phyloP scores from a whole-genome alignment of 108 stramenopile genomes.

The Nannochloropsis salina region DNA sequence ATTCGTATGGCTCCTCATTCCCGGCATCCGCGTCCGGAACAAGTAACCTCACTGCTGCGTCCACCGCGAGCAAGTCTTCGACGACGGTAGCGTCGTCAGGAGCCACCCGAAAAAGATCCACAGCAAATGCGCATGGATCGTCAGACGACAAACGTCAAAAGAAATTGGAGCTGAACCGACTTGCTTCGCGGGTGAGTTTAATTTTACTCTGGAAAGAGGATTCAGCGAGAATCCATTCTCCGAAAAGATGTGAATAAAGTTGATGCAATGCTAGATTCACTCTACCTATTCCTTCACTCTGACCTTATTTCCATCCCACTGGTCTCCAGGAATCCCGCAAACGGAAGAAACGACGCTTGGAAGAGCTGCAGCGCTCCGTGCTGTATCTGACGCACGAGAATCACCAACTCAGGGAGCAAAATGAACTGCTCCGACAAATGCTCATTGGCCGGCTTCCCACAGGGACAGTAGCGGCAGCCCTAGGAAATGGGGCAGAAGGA shows the following conservation, averaged over 20 bases:
- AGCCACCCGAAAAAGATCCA: background rate
- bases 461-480: background rate
- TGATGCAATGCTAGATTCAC: background rate
- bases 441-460: constrained; percentile 14
- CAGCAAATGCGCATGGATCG: background rate
- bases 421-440: constrained; percentile 42
- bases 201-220: background rate
- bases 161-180: background rate
- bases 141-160: constrained; percentile 20
- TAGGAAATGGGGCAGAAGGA: background rate
- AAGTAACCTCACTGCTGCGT: background rate
- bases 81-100: background rate
- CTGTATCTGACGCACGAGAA: constrained; percentile 39
- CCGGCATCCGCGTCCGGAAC: background rate
- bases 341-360: constrained; percentile 42
- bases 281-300: background rate
- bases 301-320: background rate
- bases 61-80: background rate
- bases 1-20: background rate
- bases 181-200: background rate
- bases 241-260: too few relatives aligned
- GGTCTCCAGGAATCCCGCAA: constrained; percentile 31
- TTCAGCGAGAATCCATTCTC: too few relatives aligned
- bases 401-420: constrained; percentile 41
- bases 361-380: constrained; percentile 42